These are phyloP conservation scores for Neurospora sp. DNA, from an alignment of 495 filamentous ascomycete species.

Conservation along the genomic window DNA sequence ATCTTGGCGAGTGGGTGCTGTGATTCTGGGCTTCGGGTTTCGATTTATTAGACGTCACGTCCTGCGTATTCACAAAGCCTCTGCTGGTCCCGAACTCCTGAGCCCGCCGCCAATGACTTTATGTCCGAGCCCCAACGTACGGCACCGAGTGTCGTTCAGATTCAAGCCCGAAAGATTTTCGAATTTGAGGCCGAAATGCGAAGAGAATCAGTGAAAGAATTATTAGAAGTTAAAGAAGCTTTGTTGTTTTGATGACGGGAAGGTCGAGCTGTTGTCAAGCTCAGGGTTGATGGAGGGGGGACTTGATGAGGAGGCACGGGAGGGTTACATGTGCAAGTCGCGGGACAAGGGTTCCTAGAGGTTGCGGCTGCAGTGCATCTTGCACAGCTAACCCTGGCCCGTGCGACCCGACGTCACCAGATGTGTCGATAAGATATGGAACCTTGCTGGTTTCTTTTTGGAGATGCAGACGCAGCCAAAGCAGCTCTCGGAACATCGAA, in stretches of 20 bases:
- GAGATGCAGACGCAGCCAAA: background rate
- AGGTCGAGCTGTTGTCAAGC: background rate
- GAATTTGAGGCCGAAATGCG: background rate
- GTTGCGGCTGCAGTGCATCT: background rate
- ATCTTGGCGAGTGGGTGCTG: conserved; percentile 36
- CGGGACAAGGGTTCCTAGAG: background rate
- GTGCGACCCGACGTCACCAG: background rate
- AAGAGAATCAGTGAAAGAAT: background rate
- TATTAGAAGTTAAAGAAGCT: background rate
- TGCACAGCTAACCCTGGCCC: background rate
- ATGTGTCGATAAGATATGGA: background rate
- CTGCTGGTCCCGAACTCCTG: background rate
- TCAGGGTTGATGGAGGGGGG: background rate
- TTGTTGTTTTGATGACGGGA: background rate
- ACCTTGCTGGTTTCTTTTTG: background rate
- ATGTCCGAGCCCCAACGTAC: background rate
- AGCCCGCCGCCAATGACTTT: background rate
- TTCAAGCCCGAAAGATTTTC: background rate
- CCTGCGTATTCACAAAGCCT: background rate
- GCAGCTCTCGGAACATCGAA: background rate
- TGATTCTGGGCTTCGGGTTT: background rate
- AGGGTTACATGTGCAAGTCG: background rate
- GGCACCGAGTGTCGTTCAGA: background rate
- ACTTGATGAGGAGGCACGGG: background rate
- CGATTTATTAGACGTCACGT: background rate